Evolutionary conservation across 1,284 basidiomycete species (phyloP).

Genomic region (Grifola frondosa): DNA sequence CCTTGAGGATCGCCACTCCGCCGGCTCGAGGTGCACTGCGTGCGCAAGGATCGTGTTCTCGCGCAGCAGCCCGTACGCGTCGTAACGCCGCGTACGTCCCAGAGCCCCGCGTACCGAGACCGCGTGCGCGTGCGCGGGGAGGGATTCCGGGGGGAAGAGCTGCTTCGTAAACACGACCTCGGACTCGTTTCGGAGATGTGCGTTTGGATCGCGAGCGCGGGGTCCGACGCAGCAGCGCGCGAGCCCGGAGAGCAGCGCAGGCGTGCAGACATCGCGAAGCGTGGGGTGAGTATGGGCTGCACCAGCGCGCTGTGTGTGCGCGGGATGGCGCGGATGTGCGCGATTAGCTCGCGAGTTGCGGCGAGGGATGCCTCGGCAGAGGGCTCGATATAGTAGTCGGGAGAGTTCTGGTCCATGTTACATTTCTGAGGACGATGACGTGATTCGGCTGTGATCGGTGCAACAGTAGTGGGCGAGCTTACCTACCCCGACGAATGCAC

Average conservation of each 20-base stretch:
- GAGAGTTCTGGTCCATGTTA: constrained; percentile 86
- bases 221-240: constrained; percentile 59
- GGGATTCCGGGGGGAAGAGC: constrained; percentile 53
- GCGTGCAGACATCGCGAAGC: constrained; percentile 93
- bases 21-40: constrained; percentile 76
- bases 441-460: background rate
- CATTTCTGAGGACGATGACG: constrained; percentile 66
- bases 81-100: constrained; percentile 54
- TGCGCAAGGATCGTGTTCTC: constrained; percentile 88
- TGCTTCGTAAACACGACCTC: constrained; percentile 72
- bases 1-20: constrained; percentile 76
- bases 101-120: constrained; percentile 18
- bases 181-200: constrained; percentile 85
- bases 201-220: constrained; percentile 81
- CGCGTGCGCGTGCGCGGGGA: constrained; percentile 16
- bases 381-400: constrained; percentile 72
- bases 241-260: constrained; percentile 66
- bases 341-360: constrained; percentile 67
- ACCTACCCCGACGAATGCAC: constrained; percentile 81
- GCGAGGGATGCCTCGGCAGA: constrained; percentile 56
- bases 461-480: constrained; percentile 7
- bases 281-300: constrained; percentile 89
- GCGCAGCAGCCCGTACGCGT: constrained; percentile 74
- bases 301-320: constrained; percentile 52
- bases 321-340: constrained; percentile 63